Evolutionary conservation across 1,284 basidiomycete genomes (phyloP).

Genomic region (Athelia psychrophila): DNA sequence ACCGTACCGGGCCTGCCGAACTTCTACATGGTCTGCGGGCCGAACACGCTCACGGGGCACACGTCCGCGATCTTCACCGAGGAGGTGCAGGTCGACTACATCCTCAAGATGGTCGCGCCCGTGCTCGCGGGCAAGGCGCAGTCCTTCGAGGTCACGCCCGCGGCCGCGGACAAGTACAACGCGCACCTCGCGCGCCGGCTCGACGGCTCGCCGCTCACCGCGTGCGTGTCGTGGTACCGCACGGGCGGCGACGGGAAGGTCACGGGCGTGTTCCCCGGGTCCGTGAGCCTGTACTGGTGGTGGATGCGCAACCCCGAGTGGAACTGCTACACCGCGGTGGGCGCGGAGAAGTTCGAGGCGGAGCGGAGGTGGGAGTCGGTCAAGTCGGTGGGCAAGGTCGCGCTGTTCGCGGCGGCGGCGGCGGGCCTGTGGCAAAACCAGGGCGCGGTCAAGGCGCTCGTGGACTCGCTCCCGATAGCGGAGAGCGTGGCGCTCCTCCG

Average conservation of each 20-base stretch:
- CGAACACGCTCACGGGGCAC: constrained; percentile 44
- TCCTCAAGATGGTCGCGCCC: constrained; percentile 33
- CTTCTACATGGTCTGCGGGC: constrained; percentile 36
- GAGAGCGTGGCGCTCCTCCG: too few relatives aligned
- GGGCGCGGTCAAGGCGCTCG: too few relatives aligned
- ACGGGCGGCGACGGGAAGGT: constrained; percentile 28
- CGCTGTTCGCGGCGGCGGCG: too few relatives aligned
- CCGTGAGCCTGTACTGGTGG: constrained; percentile 29
- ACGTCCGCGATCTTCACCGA: constrained; percentile 43
- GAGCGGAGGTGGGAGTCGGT: constrained; percentile 6
- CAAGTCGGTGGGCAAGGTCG: background rate
- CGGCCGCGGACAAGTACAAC: constrained; percentile 41
- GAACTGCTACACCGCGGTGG: constrained; percentile 23
- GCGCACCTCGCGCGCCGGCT: constrained; percentile 33
- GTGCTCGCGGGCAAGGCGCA: constrained; percentile 28
- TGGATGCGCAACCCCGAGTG: constrained; percentile 25
- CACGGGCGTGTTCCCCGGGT: constrained; percentile 37
- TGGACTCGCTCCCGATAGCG: too few relatives aligned
- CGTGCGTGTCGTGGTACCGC: constrained; percentile 41
- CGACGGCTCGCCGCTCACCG: constrained; percentile 31
- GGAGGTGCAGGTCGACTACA: constrained; percentile 34
- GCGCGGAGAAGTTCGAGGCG: constrained; percentile 17
- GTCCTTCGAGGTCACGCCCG: constrained; percentile 29
- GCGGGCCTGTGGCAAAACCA: too few relatives aligned
- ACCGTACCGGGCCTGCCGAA: constrained; percentile 35